Evolutionary conservation across 768 basidiomycete genomes (phyloP), one percentile per base, ranked within the genome.

Genomic region (Neoboletus brunneissimus): DNA sequence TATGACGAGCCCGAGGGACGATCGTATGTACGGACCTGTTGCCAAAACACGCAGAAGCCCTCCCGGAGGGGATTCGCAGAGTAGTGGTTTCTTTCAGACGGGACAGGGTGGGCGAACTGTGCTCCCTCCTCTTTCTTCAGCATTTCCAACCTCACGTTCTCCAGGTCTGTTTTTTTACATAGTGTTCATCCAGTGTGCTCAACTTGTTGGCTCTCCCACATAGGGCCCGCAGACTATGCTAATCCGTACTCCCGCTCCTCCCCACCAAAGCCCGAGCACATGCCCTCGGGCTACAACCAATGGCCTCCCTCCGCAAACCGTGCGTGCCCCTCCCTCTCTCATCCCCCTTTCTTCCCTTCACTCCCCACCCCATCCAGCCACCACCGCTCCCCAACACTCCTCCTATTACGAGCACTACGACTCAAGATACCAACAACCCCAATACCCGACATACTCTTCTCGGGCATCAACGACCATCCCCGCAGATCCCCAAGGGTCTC

Each of bases 91-190:
- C 80, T 84, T 87, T 78, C 81, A 82, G 77, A 80, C 83, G 76
- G 84, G 85, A 80, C 88, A 89, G 85, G 88, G 88, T 89, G 87
- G 87, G 88, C 86, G 88, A 84, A 83, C 86, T 80, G 82, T 88
- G 79, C 84, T 89, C 75, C 88, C 88, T 86, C 85, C 88, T 84
- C 79, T 89, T 82, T 81, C 84, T 84, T 80, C 85, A 76, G 83
- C 83, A 68, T 87, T 88, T 86, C 87, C 87, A 87, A 85, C 83
- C 85, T 89, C 85, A 87, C 87, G 80, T 84, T 87, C 86, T 87
- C 83, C 88, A 89, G 88, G 88, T 89, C 84, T 82, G 88, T 88
- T 80, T 75, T 74, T 75, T 76, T 79, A 75, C 78, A 68, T 79
- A 73, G 76, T 80, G 73, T 80, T 73, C 68, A 69, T 72, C 69